Conservation (phyloP, 805 yeast genomes). For the Kuraishia borneana region DNA sequence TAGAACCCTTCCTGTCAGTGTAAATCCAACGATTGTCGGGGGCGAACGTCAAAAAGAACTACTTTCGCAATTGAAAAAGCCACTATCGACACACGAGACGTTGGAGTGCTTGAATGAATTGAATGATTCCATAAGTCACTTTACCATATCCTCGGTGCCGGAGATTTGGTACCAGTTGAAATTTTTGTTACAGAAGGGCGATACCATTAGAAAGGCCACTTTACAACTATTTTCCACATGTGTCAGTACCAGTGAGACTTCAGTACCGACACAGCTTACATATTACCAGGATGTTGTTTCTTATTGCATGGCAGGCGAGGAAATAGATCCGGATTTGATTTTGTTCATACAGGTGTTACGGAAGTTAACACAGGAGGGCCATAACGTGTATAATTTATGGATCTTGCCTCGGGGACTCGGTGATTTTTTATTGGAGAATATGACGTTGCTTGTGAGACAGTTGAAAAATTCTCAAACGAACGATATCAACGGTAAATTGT, state of each 20-base stretch:
- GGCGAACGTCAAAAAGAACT: constrained; percentile 11
- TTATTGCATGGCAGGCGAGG: constrained; percentile 40
- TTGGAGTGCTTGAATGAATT: constrained; percentile 41
- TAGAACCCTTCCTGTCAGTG: constrained; percentile 7
- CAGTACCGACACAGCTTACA: constrained; percentile 35
- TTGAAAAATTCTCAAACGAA: neutral
- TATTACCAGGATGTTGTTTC: constrained; percentile 50
- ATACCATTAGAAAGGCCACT: constrained; percentile 33
- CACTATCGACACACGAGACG: constrained; percentile 15
- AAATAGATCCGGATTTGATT: constrained; percentile 20
- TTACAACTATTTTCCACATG: constrained; percentile 45
- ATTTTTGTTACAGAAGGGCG: constrained; percentile 31
- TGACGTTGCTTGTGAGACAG: neutral
- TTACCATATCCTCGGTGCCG: constrained; percentile 47
- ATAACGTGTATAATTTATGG: constrained; percentile 10
- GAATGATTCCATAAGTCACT: constrained; percentile 35
- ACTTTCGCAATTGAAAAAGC: constrained; percentile 10
- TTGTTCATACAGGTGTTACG: constrained; percentile 35
- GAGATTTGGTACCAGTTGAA: constrained; percentile 69
- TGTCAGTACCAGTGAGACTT: constrained; percentile 37
- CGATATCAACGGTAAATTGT: neutral
- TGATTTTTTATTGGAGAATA: neutral
- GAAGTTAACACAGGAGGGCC: constrained; percentile 30
- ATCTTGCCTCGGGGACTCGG: neutral
- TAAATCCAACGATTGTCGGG: constrained; percentile 19